Evolutionary conservation across 2,329 filamentous ascomycete genomes (phyloP), one percentile per base, ranked within the genome.

Genomic region (Decorospora gaudefroyi): DNA sequence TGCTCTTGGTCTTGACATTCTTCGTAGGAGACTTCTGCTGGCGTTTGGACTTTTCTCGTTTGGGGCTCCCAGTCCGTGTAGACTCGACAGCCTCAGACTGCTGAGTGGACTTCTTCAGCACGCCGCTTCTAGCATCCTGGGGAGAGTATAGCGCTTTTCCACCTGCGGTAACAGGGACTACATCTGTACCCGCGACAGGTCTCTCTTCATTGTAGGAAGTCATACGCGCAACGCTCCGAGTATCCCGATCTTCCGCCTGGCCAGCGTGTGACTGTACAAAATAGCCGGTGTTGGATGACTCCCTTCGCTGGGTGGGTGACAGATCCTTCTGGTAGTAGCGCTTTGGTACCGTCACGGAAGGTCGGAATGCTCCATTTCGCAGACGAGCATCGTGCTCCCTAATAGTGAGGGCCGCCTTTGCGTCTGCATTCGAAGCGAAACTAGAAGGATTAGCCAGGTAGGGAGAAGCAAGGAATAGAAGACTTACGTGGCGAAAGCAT

Each of bases 51-150:
- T 62, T 64, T 7, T 46, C 50, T 6, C 33, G 12, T 25, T 57
- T 50, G 12, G 56, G 53, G 22, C 54, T 62, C 25, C 43, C 53
- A 10, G 21, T 23, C 5, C 23, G 23, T n/a, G 27, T 4, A 6
- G 28, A 25, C 15, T 35, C 27, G 4, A 11, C 13, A 11, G 37
- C 19, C 3, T 50, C 29, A 13, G 17, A 31, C 21, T 52, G 29
- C 13, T 19, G 39, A 15, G 29, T 29, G 12, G 44, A 34, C 41
- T 51, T 53, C 29, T 49, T 53, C 28, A 34, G 55, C 46, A 67
- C 42, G 49, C 55, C 62, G 54, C 67, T 69, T 47, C 67, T 64
- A 57, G 59, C 67, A 49, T 69, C 67, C 49, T 70, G 67, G 30
- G 67, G 62, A 46, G 67, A 68, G 47, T 70, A 70, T n/a, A 45